Base-by-base conservation (phyloP, 768 basidiomycete genomes). In the Pisolithus marmoratus region DNA sequence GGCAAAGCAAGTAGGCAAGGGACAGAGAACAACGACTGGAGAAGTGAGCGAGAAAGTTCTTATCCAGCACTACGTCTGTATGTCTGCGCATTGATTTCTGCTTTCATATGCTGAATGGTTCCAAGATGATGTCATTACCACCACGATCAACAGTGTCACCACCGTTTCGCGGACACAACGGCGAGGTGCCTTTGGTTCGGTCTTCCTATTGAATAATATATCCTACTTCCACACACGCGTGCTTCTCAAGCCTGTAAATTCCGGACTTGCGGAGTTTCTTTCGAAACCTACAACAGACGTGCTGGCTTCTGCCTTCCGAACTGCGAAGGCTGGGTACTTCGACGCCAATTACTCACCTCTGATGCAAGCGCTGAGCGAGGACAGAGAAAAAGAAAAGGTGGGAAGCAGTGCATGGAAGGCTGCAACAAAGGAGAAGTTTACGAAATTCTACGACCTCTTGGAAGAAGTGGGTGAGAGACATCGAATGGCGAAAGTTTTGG, bases 401-500 rank as follows among this genome's bases (percentile, higher is more conserved):
- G 76, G 75, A 24, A 67, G 66, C n/a, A 68, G 62, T 26, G 67
- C 63, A 12, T 68, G 67, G 65, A 81, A 80, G 67, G 74, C 77
- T 3, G 81, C 80, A 3, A 80, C 80, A 15, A 92, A 92, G 70
- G 90, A 91, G 69, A 89, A 85, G 67, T 86, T 88, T 63, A 88
- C 83, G 29, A 73, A 82, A 51, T 93, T 93, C 68, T 92, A 85
- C 58, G 87, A 90, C 57, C 63, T 87, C 37, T 68, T 92, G 55
- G 90, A 92, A 26, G 90, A 91, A 60, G 78, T 89, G 20, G 72
- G 82, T 46, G 90, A 92, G 63, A 70, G 90, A 42, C 90, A 93
- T 66, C 74, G 77, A 54, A 63, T 86, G 40, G 83, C 82, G 42
- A 76, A 72, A 55, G 82, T 90, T 11, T 68, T 91, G 57, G 84